Conservation (phyloP, 2,329 filamentous ascomycete species). For the Colletotrichum godetiae region DNA sequence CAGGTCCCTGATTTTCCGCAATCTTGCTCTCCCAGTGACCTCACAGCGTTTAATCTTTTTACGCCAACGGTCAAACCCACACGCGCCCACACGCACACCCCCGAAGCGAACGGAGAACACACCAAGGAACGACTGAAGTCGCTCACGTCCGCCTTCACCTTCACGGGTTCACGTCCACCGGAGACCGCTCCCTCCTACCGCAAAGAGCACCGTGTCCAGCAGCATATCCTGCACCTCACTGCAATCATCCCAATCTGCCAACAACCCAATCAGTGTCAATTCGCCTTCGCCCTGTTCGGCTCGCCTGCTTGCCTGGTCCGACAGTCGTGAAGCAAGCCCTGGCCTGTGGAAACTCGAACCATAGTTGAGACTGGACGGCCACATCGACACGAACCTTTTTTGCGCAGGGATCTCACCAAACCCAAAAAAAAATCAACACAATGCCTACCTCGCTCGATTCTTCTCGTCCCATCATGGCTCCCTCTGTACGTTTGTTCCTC, state of each 20-base stretch:
- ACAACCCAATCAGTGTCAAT: not conserved
- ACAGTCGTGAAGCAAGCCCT: constrained; percentile 34
- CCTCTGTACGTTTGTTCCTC: constrained; percentile 62
- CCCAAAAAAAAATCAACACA: constrained; percentile 33
- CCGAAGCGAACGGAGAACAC: constrained; percentile 7
- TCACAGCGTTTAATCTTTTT: constrained; percentile 10
- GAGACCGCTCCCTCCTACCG: not conserved
- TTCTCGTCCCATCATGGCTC: constrained; percentile 71
- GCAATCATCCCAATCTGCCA: constrained; percentile 8
- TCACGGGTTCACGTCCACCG: not conserved
- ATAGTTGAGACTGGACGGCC: constrained; percentile 24
- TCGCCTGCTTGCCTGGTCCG: constrained; percentile 13
- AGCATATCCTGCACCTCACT: not conserved
- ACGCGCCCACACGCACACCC: not conserved
- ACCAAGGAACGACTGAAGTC: not conserved
- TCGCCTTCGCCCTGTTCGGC: constrained; percentile 10
- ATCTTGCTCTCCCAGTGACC: constrained; percentile 4
- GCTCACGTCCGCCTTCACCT: not conserved
- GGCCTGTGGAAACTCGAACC: constrained; percentile 34
- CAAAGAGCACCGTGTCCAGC: not conserved
- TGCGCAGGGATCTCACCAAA: constrained; percentile 27
- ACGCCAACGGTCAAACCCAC: not conserved
- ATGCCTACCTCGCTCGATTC: constrained; percentile 72
- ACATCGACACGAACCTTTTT: constrained; percentile 30
- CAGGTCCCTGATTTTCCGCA: not conserved